Evolutionary conservation across 352 stramenopile genomes (phyloP).

Genomic region (Globisporangium takayamanum): DNA sequence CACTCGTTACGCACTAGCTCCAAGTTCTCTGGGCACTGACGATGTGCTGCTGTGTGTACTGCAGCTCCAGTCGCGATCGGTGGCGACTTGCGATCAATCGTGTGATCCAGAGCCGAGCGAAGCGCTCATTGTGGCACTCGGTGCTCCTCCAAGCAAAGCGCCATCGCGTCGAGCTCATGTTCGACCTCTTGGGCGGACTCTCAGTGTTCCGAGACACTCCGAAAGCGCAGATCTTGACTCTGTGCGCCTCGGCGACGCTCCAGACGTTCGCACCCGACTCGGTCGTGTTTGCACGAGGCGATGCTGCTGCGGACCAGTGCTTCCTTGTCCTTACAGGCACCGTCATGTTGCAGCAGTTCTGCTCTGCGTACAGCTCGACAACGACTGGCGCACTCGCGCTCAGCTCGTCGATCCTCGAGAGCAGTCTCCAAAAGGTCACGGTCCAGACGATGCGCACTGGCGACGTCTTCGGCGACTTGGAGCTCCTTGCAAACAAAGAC

Average conservation of each 20-base stretch:
- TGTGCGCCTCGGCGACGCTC: constrained; percentile 29
- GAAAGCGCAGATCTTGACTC: constrained; percentile 11
- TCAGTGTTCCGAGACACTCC: constrained; percentile 25
- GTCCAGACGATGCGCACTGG: constrained; percentile 25
- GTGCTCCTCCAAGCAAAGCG: constrained; percentile 25
- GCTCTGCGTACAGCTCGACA: constrained; percentile 1
- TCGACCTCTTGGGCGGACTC: constrained; percentile 24
- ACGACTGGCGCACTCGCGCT: background rate
- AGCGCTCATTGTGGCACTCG: constrained; percentile 26
- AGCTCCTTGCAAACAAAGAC: constrained; percentile 20
- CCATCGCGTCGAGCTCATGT: constrained; percentile 30
- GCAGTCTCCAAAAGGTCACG: constrained; percentile 14
- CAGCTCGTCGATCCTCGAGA: constrained; percentile 1
- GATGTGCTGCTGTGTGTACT: background rate
- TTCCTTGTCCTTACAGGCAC: constrained; percentile 35
- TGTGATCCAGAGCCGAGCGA: constrained; percentile 27
- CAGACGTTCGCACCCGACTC: constrained; percentile 24
- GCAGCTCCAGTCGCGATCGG: constrained; percentile 17
- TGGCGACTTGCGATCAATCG: constrained; percentile 31
- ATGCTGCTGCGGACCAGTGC: constrained; percentile 19
- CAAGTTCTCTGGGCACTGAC: background rate
- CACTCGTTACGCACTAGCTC: background rate
- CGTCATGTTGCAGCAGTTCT: constrained; percentile 29
- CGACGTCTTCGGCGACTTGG: constrained; percentile 44
- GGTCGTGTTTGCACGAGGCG: constrained; percentile 24